Conservation (phyloP, 495 filamentous ascomycete genomes). For the Rostrohypoxylon terebratum region DNA sequence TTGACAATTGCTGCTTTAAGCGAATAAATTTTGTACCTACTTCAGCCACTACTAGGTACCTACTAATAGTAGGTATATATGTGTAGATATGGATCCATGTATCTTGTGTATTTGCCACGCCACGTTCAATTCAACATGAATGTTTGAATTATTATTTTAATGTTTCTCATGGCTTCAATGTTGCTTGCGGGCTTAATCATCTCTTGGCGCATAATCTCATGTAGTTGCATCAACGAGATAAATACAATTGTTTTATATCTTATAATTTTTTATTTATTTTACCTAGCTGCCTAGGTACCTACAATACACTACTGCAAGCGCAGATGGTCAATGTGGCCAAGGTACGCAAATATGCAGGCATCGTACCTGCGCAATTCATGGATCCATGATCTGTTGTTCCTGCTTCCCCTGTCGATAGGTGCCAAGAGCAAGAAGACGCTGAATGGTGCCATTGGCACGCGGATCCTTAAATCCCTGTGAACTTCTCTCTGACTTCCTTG, state of each 20-base stretch:
- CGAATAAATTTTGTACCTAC: not conserved
- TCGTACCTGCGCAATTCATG: constrained; percentile 34
- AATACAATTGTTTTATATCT: not conserved
- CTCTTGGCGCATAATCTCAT: constrained; percentile 12
- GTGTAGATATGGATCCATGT: not conserved
- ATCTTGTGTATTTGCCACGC: not conserved
- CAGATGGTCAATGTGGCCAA: constrained; percentile 19
- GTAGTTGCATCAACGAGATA: constrained; percentile 19
- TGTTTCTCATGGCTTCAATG: not conserved
- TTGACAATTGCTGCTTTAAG: constrained; percentile 33
- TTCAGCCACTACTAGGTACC: not conserved
- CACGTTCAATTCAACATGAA: constrained; percentile 5
- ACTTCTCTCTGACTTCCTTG: constrained; percentile 35
- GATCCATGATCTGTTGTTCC: constrained; percentile 25
- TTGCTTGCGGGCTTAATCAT: constrained; percentile 8
- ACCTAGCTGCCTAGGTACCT: not conserved
- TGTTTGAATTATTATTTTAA: constrained; percentile 13
- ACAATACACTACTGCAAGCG: not conserved
- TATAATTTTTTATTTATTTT: constrained; percentile 9
- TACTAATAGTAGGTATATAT: no score
- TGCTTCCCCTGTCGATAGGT: constrained; percentile 26
- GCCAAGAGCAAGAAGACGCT: constrained; percentile 39
- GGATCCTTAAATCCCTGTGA: constrained; percentile 43
- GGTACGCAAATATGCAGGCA: constrained; percentile 14
- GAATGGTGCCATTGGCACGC: constrained; percentile 39